A percentile compares a stretch with the other conserved stretches of the same genome.
phyloP scores from a whole-genome alignment of 257 asterid species.

The Thymus mandschuricus region DNA sequence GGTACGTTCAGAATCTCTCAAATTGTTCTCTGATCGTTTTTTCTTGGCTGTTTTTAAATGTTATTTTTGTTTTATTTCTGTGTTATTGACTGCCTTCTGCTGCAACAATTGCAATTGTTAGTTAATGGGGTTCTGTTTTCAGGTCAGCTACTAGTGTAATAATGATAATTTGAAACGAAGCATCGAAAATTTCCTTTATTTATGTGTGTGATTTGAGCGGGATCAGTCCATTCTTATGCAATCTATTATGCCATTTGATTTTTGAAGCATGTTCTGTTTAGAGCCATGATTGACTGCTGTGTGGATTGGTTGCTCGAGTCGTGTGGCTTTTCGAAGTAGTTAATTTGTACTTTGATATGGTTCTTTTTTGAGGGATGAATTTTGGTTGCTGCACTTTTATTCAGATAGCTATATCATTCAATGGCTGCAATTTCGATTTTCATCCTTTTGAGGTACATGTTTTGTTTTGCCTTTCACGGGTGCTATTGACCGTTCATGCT shows the following conservation, averaged over 20 bases:
- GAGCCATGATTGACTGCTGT: slow-evolving; percentile 1
- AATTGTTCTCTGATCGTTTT: slow-evolving; percentile 20
- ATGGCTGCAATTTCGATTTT: slow-evolving; percentile 4
- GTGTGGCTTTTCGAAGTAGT: slow-evolving; percentile 16
- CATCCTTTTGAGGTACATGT: not conserved
- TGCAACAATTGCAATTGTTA: slow-evolving; percentile 37
- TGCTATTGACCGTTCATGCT: not conserved
- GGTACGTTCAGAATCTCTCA: slow-evolving; percentile 34
- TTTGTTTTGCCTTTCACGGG: slow-evolving; percentile 1
- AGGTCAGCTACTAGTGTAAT: slow-evolving; percentile 41
- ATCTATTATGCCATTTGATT: slow-evolving; percentile 18
- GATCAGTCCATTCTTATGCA: slow-evolving; percentile 10
- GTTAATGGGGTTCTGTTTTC: slow-evolving; percentile 33
- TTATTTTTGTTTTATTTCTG: slow-evolving; percentile 15
- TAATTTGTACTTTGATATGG: not conserved
- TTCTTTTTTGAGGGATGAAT: not conserved
- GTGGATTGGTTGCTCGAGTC: slow-evolving; percentile 16
- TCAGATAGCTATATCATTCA: not conserved
- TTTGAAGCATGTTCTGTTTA: not conserved
- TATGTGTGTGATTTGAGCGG: not conserved
- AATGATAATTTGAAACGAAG: not conserved
- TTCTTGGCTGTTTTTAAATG: slow-evolving; percentile 12
- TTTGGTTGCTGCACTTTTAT: slow-evolving; percentile 15
- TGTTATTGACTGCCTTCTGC: slow-evolving; percentile 47
- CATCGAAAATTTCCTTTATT: slow-evolving; percentile 2